Base-by-base conservation (phyloP, 2,329 filamentous ascomycete genomes). In the Microthyrium microscopicum region DNA sequence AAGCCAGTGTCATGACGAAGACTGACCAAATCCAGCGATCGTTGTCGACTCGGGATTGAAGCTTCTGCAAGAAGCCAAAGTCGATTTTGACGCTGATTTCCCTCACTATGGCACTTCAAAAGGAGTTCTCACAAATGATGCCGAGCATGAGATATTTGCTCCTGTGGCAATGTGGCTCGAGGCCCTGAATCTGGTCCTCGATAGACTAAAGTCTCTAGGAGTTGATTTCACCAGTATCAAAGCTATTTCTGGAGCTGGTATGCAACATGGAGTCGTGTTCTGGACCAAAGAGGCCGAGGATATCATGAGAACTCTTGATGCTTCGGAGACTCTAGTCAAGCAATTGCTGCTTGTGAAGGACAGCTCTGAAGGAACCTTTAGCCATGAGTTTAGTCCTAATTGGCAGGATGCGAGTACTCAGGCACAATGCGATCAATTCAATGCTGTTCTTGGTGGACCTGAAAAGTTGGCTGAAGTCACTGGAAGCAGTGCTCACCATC, bases 381-480 rank as follows among this genome's bases (percentile, higher is more conserved):
- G 84, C 12, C 78, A 91, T 53, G 75, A 79, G 4, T 85, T 75
- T 58, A 84, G 82, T 42, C 89, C 89, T 5, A 98, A 95, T 54
- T 98, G 89, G 89, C 89, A 95, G 58, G 89, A 98, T 54, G 78
- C 85, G 40, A 93, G 84, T 57, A 95, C 89, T 2, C 84, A 94
- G 59, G 66, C 66, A 43, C 81, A 98, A 58, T 94, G 85, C 51
- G 84, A 94, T 52, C 66, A 70, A 41, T 95, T 95, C 49, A 85
- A 95, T 53, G 66, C 61, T 4, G 61, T 64, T 34, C 58, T 94
- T 5, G 80, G 79, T 1, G 63, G 63, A 5, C 62, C 70, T 3
- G 66, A 77, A 46, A 64, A 66, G 40, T 58, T 98, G 44, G 89
- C 89, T 0, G 57, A 77, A 33, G 72, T 70, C 15, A 94, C 89